Conservation (phyloP, 1,284 basidiomycete genomes). For the Cryptococcus sp. region DNA sequence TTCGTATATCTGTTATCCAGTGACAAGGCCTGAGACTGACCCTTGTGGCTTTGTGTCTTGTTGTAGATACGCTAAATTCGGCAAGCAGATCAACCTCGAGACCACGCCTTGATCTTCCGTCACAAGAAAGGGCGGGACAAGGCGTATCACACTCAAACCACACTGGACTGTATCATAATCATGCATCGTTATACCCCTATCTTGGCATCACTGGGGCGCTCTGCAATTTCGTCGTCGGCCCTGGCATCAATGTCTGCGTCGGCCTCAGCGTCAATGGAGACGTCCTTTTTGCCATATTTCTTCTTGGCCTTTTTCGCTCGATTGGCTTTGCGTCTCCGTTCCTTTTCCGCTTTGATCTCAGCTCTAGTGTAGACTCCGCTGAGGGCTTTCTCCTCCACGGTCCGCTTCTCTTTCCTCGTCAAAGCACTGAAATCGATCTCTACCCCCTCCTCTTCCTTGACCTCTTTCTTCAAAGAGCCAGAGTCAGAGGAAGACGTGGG, state of each 20-base stretch:
- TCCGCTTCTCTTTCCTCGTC: constrained; percentile 19
- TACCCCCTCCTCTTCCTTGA: neutral
- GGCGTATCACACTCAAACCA: too few species aligned
- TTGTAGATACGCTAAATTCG: constrained; percentile 80
- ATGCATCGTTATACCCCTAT: constrained; percentile 20
- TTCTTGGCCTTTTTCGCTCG: constrained; percentile 49
- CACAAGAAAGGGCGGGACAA: neutral
- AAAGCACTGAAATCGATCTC: neutral
- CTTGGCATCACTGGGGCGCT: neutral
- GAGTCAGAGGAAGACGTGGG: constrained; percentile 6
- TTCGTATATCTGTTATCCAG: neutral
- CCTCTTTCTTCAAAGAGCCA: neutral
- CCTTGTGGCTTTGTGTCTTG: neutral
- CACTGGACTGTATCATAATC: constrained; percentile 5
- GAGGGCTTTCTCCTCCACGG: constrained; percentile 23
- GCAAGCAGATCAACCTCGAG: constrained; percentile 88
- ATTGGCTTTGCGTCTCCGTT: constrained; percentile 49
- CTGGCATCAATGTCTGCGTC: neutral
- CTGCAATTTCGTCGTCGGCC: constrained; percentile 2
- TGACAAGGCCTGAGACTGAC: constrained; percentile 4
- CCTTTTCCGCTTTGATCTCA: constrained; percentile 50
- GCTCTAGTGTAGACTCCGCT: constrained; percentile 32
- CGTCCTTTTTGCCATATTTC: constrained; percentile 28
- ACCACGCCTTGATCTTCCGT: constrained; percentile 40
- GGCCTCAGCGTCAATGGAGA: too few species aligned